Percentiles rank a stretch among this genome's conserved stretches.
Conservation (phyloP, 257 asterid genomes). For the Pogostemon cablin region DNA sequence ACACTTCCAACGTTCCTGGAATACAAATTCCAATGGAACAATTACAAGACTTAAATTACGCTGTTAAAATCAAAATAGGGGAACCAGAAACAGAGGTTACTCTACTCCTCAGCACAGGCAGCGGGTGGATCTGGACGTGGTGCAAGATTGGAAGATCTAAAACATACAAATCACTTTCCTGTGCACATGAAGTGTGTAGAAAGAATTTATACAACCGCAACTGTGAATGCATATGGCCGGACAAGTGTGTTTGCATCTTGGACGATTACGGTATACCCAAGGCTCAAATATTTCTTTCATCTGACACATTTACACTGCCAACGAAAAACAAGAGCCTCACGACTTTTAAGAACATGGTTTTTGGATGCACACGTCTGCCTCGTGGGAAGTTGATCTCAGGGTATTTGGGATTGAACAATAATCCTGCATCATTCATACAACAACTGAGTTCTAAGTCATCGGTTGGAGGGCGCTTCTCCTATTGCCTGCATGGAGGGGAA, state of each 20-base stretch:
- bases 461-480: neutral
- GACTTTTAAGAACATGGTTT: neutral
- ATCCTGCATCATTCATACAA: neutral
- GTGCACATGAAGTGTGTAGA: slow-evolving; percentile 20
- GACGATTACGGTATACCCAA: neutral
- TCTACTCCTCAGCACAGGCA: slow-evolving; percentile 32
- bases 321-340: neutral
- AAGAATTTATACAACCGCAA: neutral
- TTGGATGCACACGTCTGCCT: neutral
- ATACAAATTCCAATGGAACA: slow-evolving; percentile 17
- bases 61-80: slow-evolving; percentile 28
- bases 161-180: slow-evolving; percentile 14
- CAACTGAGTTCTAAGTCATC: neutral
- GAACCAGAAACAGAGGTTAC: slow-evolving; percentile 13
- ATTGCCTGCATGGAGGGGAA: neutral
- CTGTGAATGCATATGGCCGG: neutral
- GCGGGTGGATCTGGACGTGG: slow-evolving; percentile 31
- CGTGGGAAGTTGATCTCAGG: neutral
- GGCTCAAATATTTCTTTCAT: neutral
- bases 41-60: slow-evolving; percentile 10
- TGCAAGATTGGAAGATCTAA: slow-evolving; percentile 18
- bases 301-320: neutral
- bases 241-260: neutral
- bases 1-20: neutral
- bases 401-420: neutral